Conservation (phyloP, 139 green algal species). For the Haematococcus lacustris region DNA sequence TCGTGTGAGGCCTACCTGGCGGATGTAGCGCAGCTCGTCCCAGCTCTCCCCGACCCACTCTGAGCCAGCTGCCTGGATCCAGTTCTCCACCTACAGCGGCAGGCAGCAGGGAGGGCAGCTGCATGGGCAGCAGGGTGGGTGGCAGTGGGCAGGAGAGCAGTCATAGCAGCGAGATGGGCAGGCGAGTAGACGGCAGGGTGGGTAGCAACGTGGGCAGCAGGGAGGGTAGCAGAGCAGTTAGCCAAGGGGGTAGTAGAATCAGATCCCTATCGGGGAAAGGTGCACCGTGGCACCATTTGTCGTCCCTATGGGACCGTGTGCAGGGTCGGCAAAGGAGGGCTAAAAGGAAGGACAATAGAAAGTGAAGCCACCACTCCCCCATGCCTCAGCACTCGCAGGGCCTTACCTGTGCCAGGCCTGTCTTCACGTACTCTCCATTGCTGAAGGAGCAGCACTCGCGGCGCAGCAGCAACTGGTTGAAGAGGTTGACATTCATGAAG, state of each 20-base stretch:
- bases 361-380: no score
- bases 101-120: no score
- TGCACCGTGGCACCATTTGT: no score
- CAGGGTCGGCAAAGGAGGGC: no score
- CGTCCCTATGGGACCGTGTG: no score
- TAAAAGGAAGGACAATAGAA: no score
- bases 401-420: constrained; percentile 12
- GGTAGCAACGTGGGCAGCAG: no score
- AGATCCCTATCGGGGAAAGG: no score
- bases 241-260: no score
- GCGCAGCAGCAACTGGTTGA: constrained; percentile 98
- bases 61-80: constrained; percentile 69
- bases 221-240: no score
- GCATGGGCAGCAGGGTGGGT: not conserved
- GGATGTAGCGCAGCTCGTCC: constrained; percentile 73
- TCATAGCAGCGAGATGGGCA: no score
- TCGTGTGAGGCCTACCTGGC: constrained; percentile 1
- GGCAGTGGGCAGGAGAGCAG: not conserved
- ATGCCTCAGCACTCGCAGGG: not conserved
- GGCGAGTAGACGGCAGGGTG: no score
- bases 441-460: constrained; percentile 99
- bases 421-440: constrained; percentile 97
- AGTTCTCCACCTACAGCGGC: constrained; percentile 70
- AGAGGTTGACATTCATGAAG: constrained; percentile 99
- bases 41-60: constrained; percentile 79